Percentiles rank a stretch among this genome's conserved stretches.
Evolutionary conservation across 2,329 filamentous ascomycete species (phyloP).

Genomic region (Fonsecaea pedrosoi): DNA sequence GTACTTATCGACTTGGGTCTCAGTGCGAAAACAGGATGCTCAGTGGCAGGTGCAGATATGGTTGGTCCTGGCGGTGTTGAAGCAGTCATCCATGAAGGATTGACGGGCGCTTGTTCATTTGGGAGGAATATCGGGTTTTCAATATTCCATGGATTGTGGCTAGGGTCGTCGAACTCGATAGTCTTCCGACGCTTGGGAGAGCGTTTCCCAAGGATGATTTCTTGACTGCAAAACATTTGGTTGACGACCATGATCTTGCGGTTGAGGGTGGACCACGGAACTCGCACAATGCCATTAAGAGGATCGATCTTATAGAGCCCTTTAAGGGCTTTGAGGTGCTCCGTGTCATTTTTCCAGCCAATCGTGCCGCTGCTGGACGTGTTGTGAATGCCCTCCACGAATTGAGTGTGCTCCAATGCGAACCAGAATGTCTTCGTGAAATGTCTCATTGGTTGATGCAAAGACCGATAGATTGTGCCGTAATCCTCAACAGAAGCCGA

Average conservation of each 20-base stretch:
- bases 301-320: constrained; percentile 14
- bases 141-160: background rate
- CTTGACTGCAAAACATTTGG: background rate
- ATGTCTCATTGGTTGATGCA: constrained; percentile 26
- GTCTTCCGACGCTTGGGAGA: constrained; percentile 30
- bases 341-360: constrained; percentile 1
- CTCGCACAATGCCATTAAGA: constrained; percentile 16
- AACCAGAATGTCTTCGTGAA: constrained; percentile 46
- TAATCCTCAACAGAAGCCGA: constrained; percentile 13
- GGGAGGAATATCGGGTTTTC: background rate
- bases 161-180: constrained; percentile 4
- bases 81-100: background rate
- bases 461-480: constrained; percentile 17
- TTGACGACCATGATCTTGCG: constrained; percentile 13
- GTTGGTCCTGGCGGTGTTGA: background rate
- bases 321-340: constrained; percentile 8
- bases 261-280: background rate
- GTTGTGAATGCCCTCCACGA: constrained; percentile 19
- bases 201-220: background rate
- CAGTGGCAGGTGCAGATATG: background rate
- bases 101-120: background rate
- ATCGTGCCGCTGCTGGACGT: constrained; percentile 14
- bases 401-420: constrained; percentile 23
- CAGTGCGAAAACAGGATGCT: constrained; percentile 5
- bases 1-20: constrained; percentile 3